These are phyloP conservation scores for Kokia cookei DNA, from an alignment of 441 rosid species.

Conservation along the genomic window DNA sequence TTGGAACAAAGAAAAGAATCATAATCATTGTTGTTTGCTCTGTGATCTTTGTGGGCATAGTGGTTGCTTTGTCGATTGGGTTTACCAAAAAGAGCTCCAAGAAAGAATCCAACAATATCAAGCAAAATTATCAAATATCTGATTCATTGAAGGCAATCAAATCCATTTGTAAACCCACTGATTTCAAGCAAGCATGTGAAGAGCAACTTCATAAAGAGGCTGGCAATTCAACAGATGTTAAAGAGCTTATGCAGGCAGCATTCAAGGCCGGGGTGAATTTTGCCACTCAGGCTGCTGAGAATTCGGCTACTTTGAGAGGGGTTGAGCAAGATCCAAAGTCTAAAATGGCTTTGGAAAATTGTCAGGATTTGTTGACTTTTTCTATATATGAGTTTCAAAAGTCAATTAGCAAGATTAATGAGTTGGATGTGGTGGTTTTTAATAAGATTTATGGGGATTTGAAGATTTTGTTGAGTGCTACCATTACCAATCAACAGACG, in stretches of 20 bases:
- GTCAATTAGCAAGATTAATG: conserved; percentile 28
- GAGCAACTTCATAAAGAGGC: conserved; percentile 31
- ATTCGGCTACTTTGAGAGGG: conserved; percentile 35
- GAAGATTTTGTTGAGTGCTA: conserved; percentile 56
- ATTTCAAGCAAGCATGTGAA: conserved; percentile 49
- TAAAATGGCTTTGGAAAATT: conserved; percentile 40
- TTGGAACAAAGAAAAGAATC: conserved; percentile 29
- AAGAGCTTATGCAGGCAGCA: conserved; percentile 48
- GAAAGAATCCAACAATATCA: background rate
- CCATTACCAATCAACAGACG: conserved; percentile 61
- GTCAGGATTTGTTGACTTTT: conserved; percentile 57
- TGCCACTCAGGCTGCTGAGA: conserved; percentile 34
- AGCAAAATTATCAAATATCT: conserved; percentile 8
- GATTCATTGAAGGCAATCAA: conserved; percentile 54
- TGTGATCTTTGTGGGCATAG: conserved; percentile 48
- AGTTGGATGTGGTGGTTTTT: conserved; percentile 20
- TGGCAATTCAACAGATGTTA: conserved; percentile 40
- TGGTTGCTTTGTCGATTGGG: conserved; percentile 44
- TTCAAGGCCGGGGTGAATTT: conserved; percentile 41
- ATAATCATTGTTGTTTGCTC: conserved; percentile 36
- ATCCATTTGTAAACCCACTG: conserved; percentile 59
- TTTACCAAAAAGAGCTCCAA: conserved; percentile 9
- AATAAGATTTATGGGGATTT: background rate
- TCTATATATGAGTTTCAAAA: conserved; percentile 44
- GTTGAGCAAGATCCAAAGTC: conserved; percentile 53